Evolutionary conservation across 2,329 filamentous ascomycete genomes (phyloP).

Genomic region (Polytolypa hystricis): DNA sequence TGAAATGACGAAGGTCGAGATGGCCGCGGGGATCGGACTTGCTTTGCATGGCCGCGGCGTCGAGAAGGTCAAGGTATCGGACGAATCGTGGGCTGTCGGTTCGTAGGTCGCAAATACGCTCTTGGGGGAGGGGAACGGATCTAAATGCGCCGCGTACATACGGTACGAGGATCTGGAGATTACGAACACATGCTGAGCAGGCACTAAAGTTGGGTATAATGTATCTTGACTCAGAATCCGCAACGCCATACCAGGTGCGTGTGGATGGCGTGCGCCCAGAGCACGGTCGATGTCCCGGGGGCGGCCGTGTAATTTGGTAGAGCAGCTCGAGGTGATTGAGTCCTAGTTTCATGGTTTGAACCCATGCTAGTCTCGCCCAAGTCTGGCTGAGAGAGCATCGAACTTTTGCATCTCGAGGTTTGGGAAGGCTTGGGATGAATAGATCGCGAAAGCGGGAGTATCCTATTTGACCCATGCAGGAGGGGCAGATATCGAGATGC

Average conservation of each 20-base stretch:
- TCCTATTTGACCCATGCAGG: constrained; percentile 64
- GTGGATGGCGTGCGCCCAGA: constrained; percentile 44
- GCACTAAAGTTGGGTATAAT: constrained; percentile 61
- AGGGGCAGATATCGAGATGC: constrained; percentile 70
- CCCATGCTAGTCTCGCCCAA: constrained; percentile 78
- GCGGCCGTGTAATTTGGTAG: constrained; percentile 55
- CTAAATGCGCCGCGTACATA: constrained; percentile 56
- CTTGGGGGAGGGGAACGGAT: constrained; percentile 34
- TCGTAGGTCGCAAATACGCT: constrained; percentile 59
- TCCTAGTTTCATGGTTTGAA: constrained; percentile 62
- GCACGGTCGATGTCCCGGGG: constrained; percentile 47
- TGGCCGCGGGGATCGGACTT: constrained; percentile 20
- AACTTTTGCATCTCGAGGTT: constrained; percentile 47
- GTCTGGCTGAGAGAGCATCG: constrained; percentile 70
- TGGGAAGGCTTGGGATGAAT: constrained; percentile 52
- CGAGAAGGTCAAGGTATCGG: constrained; percentile 45
- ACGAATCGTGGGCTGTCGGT: constrained; percentile 48
- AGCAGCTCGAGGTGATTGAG: constrained; percentile 57
- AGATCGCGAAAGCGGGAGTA: constrained; percentile 56
- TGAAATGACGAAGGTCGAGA: constrained; percentile 50
- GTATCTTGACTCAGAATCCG: constrained; percentile 53
- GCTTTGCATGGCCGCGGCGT: constrained; percentile 38
- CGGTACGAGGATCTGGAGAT: constrained; percentile 63
- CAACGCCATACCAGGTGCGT: constrained; percentile 65
- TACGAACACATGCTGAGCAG: constrained; percentile 62